Percentiles rank a stretch among this genome's conserved stretches.
These are phyloP conservation scores for Pleodorina starrii DNA, from an alignment of 139 green algal species.

Conservation along the genomic window DNA sequence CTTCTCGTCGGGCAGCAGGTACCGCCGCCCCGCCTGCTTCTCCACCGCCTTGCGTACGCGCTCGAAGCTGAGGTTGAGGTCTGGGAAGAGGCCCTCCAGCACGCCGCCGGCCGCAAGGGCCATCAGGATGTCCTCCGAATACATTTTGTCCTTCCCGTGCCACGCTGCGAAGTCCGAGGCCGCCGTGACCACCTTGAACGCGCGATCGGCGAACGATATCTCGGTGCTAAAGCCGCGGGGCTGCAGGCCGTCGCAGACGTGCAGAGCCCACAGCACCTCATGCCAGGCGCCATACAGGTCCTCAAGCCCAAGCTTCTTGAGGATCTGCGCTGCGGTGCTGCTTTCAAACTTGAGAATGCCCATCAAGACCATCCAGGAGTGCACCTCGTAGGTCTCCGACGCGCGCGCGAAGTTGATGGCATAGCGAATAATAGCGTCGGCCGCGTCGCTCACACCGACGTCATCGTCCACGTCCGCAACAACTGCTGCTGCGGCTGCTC, in stretches of 20 bases:
- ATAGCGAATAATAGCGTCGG: slow-evolving; percentile 56
- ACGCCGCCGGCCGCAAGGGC: slow-evolving; percentile 65
- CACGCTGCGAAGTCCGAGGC: slow-evolving; percentile 61
- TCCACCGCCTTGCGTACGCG: slow-evolving; percentile 62
- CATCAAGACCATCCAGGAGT: slow-evolving; percentile 74
- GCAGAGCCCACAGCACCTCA: slow-evolving; percentile 75
- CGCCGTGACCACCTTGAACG: slow-evolving; percentile 57
- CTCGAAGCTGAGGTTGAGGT: slow-evolving; percentile 65
- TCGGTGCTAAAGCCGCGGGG: slow-evolving; percentile 54
- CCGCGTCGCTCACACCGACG: slow-evolving; percentile 42
- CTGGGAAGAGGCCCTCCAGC: slow-evolving; percentile 68
- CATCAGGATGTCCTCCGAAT: slow-evolving; percentile 71
- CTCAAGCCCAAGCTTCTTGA: slow-evolving; percentile 61
- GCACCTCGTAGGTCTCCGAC: slow-evolving; percentile 67
- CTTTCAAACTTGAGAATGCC: slow-evolving; percentile 69
- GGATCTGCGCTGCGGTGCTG: slow-evolving; percentile 50
- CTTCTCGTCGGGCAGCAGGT: slow-evolving; percentile 55
- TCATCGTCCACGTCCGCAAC: neutral
- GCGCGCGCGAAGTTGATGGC: slow-evolving; percentile 64
- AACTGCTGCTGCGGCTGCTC: neutral
- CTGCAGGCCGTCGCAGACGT: slow-evolving; percentile 64
- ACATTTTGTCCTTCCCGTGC: slow-evolving; percentile 65
- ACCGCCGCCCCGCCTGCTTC: slow-evolving; percentile 57
- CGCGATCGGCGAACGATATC: slow-evolving; percentile 59
- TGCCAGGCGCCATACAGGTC: slow-evolving; percentile 74